phyloP scores from a whole-genome alignment of 345 rosid genomes.

The Eucalyptus microcorys region DNA sequence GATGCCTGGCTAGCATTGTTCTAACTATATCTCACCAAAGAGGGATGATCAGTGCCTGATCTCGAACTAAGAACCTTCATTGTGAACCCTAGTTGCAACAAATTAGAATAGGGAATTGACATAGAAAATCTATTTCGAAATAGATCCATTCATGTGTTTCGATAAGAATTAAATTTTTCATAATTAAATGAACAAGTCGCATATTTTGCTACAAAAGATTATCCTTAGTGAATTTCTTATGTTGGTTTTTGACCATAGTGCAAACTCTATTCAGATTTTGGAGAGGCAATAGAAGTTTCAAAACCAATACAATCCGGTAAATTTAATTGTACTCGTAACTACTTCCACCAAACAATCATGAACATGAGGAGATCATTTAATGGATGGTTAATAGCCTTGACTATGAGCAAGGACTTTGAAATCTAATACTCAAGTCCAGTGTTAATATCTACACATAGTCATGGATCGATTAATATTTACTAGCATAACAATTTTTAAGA shows the following conservation, averaged over 20 bases:
- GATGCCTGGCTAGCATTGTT: not conserved
- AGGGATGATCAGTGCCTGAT: not conserved
- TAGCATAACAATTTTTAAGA: accelerated
- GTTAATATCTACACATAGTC: not conserved
- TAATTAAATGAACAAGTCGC: not conserved
- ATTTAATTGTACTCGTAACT: not conserved
- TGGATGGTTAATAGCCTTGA: not conserved
- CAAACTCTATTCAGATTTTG: not conserved
- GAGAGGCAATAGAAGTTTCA: not conserved
- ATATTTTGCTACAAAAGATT: not conserved
- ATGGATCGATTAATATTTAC: accelerated
- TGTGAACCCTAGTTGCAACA: accelerated
- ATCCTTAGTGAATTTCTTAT: not conserved
- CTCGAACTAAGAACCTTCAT: not conserved
- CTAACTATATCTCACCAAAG: not conserved
- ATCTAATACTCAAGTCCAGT: accelerated
- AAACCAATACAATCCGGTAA: not conserved
- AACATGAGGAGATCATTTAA: not conserved
- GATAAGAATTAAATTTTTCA: not conserved
- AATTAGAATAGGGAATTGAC: not conserved
- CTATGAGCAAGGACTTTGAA: not conserved
- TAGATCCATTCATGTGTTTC: not conserved
- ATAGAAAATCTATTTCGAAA: accelerated
- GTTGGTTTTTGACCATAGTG: not conserved
- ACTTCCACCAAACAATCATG: not conserved